phyloP scores from a whole-genome alignment of 2,329 filamentous ascomycete genomes.

The Drechmeria coniospora region DNA sequence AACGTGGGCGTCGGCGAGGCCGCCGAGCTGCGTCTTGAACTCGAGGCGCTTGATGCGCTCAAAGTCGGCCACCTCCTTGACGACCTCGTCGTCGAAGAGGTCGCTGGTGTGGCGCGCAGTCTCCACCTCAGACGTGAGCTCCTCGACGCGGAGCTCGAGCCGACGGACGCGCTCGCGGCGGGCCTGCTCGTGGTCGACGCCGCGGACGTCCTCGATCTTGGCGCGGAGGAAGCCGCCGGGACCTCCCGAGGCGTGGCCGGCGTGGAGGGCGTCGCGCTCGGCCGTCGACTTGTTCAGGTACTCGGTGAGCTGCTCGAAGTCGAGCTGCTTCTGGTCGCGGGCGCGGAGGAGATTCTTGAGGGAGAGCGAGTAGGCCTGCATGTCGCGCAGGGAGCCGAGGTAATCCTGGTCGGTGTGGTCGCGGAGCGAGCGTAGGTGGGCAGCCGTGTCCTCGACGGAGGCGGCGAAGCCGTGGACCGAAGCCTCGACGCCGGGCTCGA shows the following conservation, averaged over 20 bases:
- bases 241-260: conserved; percentile 32
- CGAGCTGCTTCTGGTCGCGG: conserved; percentile 92
- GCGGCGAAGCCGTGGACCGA: conserved; percentile 75
- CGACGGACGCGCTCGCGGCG: conserved; percentile 77
- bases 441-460: conserved; percentile 68
- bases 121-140: conserved; percentile 80
- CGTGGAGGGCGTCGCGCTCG: conserved; percentile 66
- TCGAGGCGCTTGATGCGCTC: conserved; percentile 92
- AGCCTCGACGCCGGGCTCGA: conserved; percentile 76
- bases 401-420: conserved; percentile 95
- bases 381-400: conserved; percentile 78
- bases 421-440: conserved; percentile 64
- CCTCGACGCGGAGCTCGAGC: conserved; percentile 82
- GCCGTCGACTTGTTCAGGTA: conserved; percentile 83
- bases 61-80: conserved; percentile 85
- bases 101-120: conserved; percentile 73
- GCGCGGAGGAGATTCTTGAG: conserved; percentile 81
- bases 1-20: conserved; percentile 70
- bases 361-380: conserved; percentile 85
- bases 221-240: conserved; percentile 63
- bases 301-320: conserved; percentile 90
- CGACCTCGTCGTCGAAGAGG: conserved; percentile 90
- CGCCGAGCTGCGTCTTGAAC: conserved; percentile 75
- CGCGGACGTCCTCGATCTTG: conserved; percentile 92
- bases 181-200: conserved; percentile 88